Conservation (phyloP, 805 yeast species). For the Hanseniaspora lachancei region DNA sequence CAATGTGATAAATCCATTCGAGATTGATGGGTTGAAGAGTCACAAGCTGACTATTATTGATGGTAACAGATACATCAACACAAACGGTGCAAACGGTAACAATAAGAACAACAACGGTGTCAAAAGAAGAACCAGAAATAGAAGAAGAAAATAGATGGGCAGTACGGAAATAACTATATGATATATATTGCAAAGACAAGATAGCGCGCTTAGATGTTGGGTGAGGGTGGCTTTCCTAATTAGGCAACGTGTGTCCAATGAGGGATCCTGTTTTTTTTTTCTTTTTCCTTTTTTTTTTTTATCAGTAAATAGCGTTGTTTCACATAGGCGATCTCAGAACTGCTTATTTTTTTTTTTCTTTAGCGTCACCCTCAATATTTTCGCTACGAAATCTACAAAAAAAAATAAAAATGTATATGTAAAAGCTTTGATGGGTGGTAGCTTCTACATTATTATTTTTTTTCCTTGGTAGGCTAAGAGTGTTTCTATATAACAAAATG, state of each 20-base stretch:
- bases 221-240: not conserved
- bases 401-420: no score
- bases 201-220: not conserved
- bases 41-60: constrained; percentile 21
- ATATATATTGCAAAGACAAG: not conserved
- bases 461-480: no score
- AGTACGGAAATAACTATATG: not conserved
- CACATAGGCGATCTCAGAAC: no score
- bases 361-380: no score
- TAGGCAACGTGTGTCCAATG: not conserved
- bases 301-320: no score
- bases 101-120: constrained; percentile 30
- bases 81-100: constrained; percentile 12
- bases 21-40: constrained; percentile 44
- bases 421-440: no score
- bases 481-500: no score
- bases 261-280: not conserved
- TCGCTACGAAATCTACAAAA: no score
- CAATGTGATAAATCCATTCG: constrained; percentile 80
- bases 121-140: constrained; percentile 51
- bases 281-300: no score
- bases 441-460: no score
- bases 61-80: constrained; percentile 12
- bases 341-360: no score
- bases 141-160: constrained; percentile 15